These are phyloP conservation scores for Rutidosis leptorrhynchoides DNA, from an alignment of 129 eudicot species.

Conservation along the genomic window DNA sequence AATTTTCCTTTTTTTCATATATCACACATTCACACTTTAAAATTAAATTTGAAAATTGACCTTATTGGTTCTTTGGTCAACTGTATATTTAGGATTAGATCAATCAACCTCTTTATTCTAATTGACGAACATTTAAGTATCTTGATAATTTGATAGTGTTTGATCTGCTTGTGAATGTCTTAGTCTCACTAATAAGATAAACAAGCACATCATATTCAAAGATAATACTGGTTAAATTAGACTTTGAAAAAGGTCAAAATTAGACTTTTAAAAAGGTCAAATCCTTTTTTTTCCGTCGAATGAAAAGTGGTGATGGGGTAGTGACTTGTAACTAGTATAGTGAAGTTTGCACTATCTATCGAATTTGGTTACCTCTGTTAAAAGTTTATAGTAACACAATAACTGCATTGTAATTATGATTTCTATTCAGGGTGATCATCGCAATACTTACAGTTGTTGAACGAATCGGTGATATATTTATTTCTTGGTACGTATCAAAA, in stretches of 20 bases:
- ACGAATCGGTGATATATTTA: constrained; percentile 55
- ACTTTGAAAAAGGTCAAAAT: too few relatives aligned
- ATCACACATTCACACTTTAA: neutral
- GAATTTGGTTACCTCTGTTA: neutral
- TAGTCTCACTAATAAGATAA: constrained; percentile 10
- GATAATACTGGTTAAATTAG: constrained; percentile 5
- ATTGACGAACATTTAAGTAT: constrained; percentile 16
- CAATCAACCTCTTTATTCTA: constrained; percentile 15
- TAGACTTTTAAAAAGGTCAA: constrained; percentile 16
- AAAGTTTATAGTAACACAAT: too few relatives aligned
- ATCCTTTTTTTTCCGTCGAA: neutral
- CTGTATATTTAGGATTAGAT: constrained; percentile 14
- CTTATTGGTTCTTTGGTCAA: constrained; percentile 19
- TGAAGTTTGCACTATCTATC: too few relatives aligned
- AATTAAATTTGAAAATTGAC: neutral
- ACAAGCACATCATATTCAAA: constrained; percentile 7
- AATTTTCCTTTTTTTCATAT: too few relatives aligned
- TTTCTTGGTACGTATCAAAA: constrained; percentile 64
- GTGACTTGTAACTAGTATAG: constrained; percentile 13
- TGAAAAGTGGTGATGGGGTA: neutral
- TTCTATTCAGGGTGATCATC: constrained; percentile 66
- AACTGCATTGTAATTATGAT: constrained; percentile 5
- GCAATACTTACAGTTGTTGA: constrained; percentile 69
- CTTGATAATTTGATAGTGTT: constrained; percentile 5
- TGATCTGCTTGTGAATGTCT: constrained; percentile 26